phyloP scores from a whole-genome alignment of 352 stramenopile genomes.

The Elongisporangium undulatum region DNA sequence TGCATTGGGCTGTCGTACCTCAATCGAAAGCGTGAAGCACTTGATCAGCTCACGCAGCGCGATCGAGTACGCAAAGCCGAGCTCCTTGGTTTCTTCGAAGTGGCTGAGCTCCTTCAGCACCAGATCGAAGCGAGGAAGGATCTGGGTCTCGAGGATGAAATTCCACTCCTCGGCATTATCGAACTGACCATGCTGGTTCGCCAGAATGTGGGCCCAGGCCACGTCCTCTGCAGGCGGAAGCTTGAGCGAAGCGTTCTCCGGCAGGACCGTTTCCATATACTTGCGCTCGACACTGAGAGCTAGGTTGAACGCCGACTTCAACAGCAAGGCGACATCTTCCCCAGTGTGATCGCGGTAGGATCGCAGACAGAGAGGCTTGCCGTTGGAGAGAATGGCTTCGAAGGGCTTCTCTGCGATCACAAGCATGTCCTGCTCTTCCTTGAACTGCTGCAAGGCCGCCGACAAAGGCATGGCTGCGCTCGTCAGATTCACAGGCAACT shows the following conservation, averaged over 20 bases:
- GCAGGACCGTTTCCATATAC: constrained; percentile 62
- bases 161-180: constrained; percentile 84
- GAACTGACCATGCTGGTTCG: constrained; percentile 76
- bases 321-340: constrained; percentile 61
- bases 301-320: constrained; percentile 83
- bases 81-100: constrained; percentile 64
- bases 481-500: constrained; percentile 45
- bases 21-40: constrained; percentile 73
- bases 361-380: constrained; percentile 57
- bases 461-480: constrained; percentile 30
- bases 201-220: constrained; percentile 77
- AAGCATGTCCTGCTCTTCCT: constrained; percentile 38
- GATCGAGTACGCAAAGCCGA: constrained; percentile 79
- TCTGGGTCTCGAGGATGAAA: constrained; percentile 81
- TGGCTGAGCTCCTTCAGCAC: constrained; percentile 48
- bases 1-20: constrained; percentile 28
- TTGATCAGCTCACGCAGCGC: constrained; percentile 74
- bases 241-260: constrained; percentile 28
- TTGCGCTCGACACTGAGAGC: constrained; percentile 79
- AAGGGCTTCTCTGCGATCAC: constrained; percentile 63
- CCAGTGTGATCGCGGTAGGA: constrained; percentile 34
- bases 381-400: constrained; percentile 52
- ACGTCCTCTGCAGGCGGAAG: constrained; percentile 56
- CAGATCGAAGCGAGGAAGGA: constrained; percentile 61
- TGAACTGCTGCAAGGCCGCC: constrained; percentile 29